A percentile compares a stretch with the other conserved stretches of the same genome.
phyloP scores from a whole-genome alignment of 768 basidiomycete species.

The Psilocybe azurescens region DNA sequence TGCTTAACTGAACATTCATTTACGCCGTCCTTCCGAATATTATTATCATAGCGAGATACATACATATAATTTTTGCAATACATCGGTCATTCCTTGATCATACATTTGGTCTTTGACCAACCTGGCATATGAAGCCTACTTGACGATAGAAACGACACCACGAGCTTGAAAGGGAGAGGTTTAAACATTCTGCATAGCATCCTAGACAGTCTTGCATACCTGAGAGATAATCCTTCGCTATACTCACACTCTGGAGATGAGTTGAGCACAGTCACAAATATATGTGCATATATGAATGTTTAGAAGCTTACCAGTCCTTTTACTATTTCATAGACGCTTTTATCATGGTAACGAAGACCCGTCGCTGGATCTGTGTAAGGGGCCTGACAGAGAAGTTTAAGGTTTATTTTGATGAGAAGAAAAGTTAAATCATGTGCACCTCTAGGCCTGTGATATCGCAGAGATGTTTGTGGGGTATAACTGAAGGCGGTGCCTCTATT shows the following conservation, averaged over 20 bases:
- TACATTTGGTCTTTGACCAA: background rate
- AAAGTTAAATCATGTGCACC: slow-evolving; percentile 40
- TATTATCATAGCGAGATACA: background rate
- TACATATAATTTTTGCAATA: background rate
- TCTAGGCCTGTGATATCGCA: slow-evolving; percentile 90
- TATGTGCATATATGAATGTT: background rate
- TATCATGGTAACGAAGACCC: slow-evolving; percentile 82
- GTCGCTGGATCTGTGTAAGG: slow-evolving; percentile 87
- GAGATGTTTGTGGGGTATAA: slow-evolving; percentile 76
- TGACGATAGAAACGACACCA: slow-evolving; percentile 44
- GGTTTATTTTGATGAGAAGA: background rate
- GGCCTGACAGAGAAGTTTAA: slow-evolving; percentile 47
- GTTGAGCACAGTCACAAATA: background rate
- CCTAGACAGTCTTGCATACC: slow-evolving; percentile 35
- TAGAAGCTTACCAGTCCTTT: slow-evolving; percentile 63
- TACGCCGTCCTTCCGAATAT: too few species aligned
- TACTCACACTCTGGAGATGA: slow-evolving; percentile 58
- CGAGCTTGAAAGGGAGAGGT: slow-evolving; percentile 32
- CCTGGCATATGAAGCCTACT: slow-evolving; percentile 24
- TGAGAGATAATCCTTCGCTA: slow-evolving; percentile 78
- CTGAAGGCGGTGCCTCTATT: slow-evolving; percentile 85
- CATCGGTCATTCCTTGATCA: background rate
- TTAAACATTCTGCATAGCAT: background rate
- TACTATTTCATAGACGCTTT: slow-evolving; percentile 84
- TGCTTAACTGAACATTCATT: too few species aligned